Base-by-base conservation (phyloP, 345 rosid genomes). In the Corchorus olitorius region DNA sequence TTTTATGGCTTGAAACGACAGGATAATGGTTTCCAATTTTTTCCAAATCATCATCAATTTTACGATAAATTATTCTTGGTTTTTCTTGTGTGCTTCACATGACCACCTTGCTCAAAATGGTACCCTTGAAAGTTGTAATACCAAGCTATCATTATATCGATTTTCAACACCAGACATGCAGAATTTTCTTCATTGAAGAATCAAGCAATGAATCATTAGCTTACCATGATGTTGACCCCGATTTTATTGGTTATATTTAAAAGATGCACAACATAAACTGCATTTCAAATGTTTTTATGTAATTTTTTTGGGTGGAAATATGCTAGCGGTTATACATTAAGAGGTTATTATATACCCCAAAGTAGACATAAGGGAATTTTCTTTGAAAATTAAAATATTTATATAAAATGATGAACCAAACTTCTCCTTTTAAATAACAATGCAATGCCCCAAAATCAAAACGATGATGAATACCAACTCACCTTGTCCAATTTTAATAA, bases 401-500 rank as follows among this genome's bases (percentile, higher is more conserved):
- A 2, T 11, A 17, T 15, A 20, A 35, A 70, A n/a, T 52, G 46
- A 52, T n/a, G 16, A 33, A 69, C 59, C 41, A 49, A 69, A 69
- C 22, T 69, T 69, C 56, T 14, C 43, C 35, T 49, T 49, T 49
- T 43, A 69, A 49, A 60, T 27, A 49, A 48, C 19, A 67, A 16
- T 7, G 33, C 74, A 70, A 53, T 54, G 74, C 52, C 54, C 12
- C 6, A 68, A 77, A 48, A 65, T 48, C 4, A n/a, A 52, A 66
- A 50, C 22, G 19, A 75, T n/a, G 56, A 52, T 8, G 27, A 79
- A 17, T 39, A 68, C 56, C 37, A 49, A 63, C 58, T 74, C 77
- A 95, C 99, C 99, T 84, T 90, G 97, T 35, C 99, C 98, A 76
- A 93, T 95, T 79, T 81, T 91, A 79, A 95, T 89, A 10, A 95